Percentiles rank a stretch among this genome's conserved stretches.
These are phyloP conservation scores for Lichtheimia corymbifera DNA, from an alignment of 371 early-diverging fungal genomes.

Conservation along the genomic window DNA sequence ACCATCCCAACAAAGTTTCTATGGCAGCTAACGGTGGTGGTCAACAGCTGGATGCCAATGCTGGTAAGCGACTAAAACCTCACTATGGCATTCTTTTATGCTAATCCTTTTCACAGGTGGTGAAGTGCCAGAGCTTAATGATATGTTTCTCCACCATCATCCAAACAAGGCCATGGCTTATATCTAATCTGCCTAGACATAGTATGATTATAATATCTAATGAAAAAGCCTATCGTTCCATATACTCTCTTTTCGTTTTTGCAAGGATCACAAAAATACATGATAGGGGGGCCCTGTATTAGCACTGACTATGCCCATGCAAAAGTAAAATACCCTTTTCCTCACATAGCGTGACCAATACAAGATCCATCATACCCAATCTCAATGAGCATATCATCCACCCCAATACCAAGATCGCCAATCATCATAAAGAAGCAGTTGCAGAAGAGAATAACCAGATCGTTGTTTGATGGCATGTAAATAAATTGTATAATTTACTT, in stretches of 20 bases:
- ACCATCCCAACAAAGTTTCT: slow-evolving; percentile 22
- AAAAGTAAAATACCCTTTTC: too few relatives aligned
- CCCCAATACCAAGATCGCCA: too few relatives aligned
- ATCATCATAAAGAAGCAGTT: background rate
- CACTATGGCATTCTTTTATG: too few relatives aligned
- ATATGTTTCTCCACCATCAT: slow-evolving; percentile 23
- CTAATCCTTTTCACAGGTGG: slow-evolving; percentile 1
- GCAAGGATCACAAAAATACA: too few relatives aligned
- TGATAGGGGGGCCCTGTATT: too few relatives aligned
- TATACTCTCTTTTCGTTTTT: too few relatives aligned
- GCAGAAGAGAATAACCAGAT: background rate
- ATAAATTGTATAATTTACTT: slow-evolving; percentile 50
- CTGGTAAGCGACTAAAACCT: background rate
- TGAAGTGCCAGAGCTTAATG: slow-evolving; percentile 10
- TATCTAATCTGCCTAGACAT: background rate
- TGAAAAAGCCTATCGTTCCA: too few relatives aligned
- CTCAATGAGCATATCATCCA: too few relatives aligned
- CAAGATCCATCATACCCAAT: too few relatives aligned
- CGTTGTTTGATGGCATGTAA: background rate
- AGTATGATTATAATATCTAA: too few relatives aligned
- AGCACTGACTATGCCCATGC: too few relatives aligned
- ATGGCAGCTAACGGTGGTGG: background rate
- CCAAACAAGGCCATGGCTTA: slow-evolving; percentile 20
- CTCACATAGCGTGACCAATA: too few relatives aligned
- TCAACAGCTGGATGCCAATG: slow-evolving; percentile 7